phyloP scores from a whole-genome alignment of 352 stramenopile species.

The Phytophthora pinifolia region DNA sequence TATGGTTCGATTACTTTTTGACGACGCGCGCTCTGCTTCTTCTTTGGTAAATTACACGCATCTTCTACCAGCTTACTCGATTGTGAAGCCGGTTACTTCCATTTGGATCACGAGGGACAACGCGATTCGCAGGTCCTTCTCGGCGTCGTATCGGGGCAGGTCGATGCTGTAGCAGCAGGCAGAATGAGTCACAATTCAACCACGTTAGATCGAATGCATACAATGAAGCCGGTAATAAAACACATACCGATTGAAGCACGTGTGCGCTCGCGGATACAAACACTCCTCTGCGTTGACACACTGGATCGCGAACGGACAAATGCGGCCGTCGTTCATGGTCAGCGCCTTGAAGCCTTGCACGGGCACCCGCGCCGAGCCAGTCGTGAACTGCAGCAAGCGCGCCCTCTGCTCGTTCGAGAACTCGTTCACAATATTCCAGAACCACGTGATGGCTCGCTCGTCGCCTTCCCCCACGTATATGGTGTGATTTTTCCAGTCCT shows the following conservation, averaged over 20 bases:
- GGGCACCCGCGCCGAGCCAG: constrained; percentile 94
- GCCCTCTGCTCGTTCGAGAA: constrained; percentile 96
- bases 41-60: constrained; percentile 34
- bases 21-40: constrained; percentile 14
- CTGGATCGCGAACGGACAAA: constrained; percentile 87
- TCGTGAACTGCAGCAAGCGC: constrained; percentile 97
- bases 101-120: constrained; percentile 86
- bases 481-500: constrained; percentile 96
- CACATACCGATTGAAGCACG: constrained; percentile 85
- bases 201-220: constrained; percentile 1
- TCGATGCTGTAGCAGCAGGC: constrained; percentile 51
- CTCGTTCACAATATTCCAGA: constrained; percentile 96
- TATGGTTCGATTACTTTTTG: constrained; percentile 29
- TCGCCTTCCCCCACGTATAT: constrained; percentile 92
- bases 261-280: constrained; percentile 82
- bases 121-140: constrained; percentile 79
- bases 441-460: constrained; percentile 94
- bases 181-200: constrained; percentile 15
- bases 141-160: constrained; percentile 68
- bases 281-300: constrained; percentile 80
- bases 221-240: background rate
- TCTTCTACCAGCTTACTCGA: constrained; percentile 55
- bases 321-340: constrained; percentile 88
- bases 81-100: constrained; percentile 87
- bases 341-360: constrained; percentile 88